Conservation (phyloP, 768 basidiomycete species). For the Hydnomerulius pinastri region DNA sequence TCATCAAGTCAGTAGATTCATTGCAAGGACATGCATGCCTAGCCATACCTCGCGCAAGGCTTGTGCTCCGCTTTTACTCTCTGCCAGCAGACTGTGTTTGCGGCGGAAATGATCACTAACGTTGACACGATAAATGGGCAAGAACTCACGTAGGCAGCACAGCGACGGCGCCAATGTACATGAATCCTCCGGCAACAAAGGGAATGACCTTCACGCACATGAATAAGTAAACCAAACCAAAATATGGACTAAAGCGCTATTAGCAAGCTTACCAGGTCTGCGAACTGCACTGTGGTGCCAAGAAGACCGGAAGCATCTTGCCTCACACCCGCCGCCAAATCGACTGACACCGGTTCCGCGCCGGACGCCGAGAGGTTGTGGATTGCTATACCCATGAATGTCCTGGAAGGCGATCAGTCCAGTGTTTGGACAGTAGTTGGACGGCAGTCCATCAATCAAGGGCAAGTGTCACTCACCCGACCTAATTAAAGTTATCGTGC, state of each 20-base stretch:
- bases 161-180: slow-evolving; percentile 92
- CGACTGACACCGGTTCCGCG: slow-evolving; percentile 40
- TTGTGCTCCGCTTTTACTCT: slow-evolving; percentile 86
- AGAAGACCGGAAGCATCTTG: slow-evolving; percentile 76
- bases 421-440: slow-evolving; percentile 7
- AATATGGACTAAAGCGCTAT: slow-evolving; percentile 7
- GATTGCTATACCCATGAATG: slow-evolving; percentile 86
- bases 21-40: slow-evolving; percentile 4
- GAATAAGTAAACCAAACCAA: slow-evolving; percentile 14
- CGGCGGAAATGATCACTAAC: slow-evolving; percentile 13
- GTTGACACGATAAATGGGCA: slow-evolving; percentile 9
- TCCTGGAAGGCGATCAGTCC: slow-evolving; percentile 42
- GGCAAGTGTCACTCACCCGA: slow-evolving; percentile 30
- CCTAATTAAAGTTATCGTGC: slow-evolving; percentile 30
- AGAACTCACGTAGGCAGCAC: slow-evolving; percentile 81
- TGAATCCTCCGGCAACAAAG: slow-evolving; percentile 87
- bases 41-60: slow-evolving; percentile 79
- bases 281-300: slow-evolving; percentile 77
- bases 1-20: slow-evolving; percentile 20
- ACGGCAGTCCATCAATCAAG: slow-evolving; percentile 3
- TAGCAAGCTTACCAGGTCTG: slow-evolving; percentile 70
- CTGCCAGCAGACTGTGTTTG: slow-evolving; percentile 70
- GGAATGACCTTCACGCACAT: slow-evolving; percentile 67
- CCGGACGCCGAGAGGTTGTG: slow-evolving; percentile 69
- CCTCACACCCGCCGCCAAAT: slow-evolving; percentile 77